Evolutionary conservation across 140 eudicot species (phyloP), one percentile per base, ranked within the genome.

Genomic region (Cichorium intybus): DNA sequence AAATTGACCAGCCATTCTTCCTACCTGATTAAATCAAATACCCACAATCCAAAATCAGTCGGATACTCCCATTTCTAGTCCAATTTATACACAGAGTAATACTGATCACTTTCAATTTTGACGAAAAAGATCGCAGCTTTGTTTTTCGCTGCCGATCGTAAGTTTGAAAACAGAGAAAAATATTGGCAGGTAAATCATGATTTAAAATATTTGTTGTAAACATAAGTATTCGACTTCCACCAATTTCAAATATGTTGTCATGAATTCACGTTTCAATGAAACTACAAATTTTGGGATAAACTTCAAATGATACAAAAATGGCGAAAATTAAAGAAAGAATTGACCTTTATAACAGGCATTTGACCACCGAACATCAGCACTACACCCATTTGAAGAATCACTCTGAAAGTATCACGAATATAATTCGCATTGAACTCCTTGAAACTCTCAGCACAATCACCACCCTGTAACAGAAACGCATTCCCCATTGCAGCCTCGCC

Each of bases 1-100:
- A 18, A 68, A 68, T 57, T 88, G 96, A 34, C 96, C 96, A 4
- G 96, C 96, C 96, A 88, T 88, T 77, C 96, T 85, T 48, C 96
- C 96, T 28, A 88, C 96, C 96, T 88, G 59, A 39, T 53, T 58
- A 60, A 10, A 73, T 29, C 22, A 24, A 15, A 39, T 1, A 39
- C 63, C 60, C 65, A 76, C 0, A 56, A 24, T 47, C 64, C 34
- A 52, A 31, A 17, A 15, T 51, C 22, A 27, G 0, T 12, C 51
- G 12, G 29, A 49, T 18, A 20, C 28, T 8, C 27, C 27, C 16
- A 34, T 50, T 29, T 45, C 21, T 22, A 21, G 46, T 11, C 12
- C 12, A 46, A 6, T 26, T 24, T 52, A 52, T 52, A 11, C 31
- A 10, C 29, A 7, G 14, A 51, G 1, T 9, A 16, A 62, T n/a